Conservation (phyloP, 2,329 filamentous ascomycete species). For the Colletotrichum caudatum region DNA sequence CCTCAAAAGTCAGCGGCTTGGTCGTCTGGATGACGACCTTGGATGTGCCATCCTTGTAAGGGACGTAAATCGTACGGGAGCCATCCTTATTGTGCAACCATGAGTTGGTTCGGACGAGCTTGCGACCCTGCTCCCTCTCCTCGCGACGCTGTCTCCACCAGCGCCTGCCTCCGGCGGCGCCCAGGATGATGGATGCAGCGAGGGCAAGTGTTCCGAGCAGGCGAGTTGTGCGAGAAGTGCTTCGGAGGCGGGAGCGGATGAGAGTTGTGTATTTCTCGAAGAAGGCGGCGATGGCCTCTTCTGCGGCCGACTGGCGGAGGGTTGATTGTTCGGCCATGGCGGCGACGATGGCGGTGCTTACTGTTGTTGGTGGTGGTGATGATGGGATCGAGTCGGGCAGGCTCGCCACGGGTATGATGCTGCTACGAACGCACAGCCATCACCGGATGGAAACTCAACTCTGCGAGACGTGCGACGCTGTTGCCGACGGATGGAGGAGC, state of each 20-base stretch:
- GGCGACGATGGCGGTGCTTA: conserved; percentile 70
- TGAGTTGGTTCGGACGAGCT: conserved; percentile 89
- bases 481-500: neutral
- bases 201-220: conserved; percentile 83
- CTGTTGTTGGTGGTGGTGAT: neutral
- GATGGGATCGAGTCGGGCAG: conserved; percentile 34
- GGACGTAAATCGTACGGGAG: conserved; percentile 93
- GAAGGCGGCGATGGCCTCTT: conserved; percentile 75
- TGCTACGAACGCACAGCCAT: conserved; percentile 39
- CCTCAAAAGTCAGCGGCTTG: conserved; percentile 94
- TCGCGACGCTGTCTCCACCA: conserved; percentile 80
- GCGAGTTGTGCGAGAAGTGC: conserved; percentile 77
- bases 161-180: conserved; percentile 81
- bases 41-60: conserved; percentile 86
- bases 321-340: conserved; percentile 77
- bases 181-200: conserved; percentile 80
- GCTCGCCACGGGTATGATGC: conserved; percentile 32
- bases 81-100: conserved; percentile 95
- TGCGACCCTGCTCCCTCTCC: conserved; percentile 85
- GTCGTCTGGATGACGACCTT: conserved; percentile 93
- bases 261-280: conserved; percentile 69
- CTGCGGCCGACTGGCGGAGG: conserved; percentile 72
- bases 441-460: conserved; percentile 14
- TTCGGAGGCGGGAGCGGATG: conserved; percentile 66
- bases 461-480: conserved; percentile 3